Conservation (phyloP, 805 yeast species). For the Suhomyces vadensis region DNA sequence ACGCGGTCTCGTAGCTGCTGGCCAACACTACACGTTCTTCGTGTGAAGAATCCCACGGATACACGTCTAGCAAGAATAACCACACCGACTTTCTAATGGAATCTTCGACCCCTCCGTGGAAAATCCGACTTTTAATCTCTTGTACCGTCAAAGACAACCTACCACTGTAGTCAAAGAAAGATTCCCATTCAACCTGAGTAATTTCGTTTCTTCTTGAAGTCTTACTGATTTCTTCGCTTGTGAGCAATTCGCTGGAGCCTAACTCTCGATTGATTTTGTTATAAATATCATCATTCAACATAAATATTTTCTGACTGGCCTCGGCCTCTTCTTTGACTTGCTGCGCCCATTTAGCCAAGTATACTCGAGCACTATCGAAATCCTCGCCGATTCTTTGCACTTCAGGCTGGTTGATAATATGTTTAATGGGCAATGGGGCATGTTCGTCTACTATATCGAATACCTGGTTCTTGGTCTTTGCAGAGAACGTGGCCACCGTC, state of each 20-base stretch:
- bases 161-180: conserved; percentile 80
- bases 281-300: conserved; percentile 61
- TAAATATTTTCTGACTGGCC: conserved; percentile 50
- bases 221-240: conserved; percentile 58
- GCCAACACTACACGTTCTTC: conserved; percentile 65
- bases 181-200: conserved; percentile 75
- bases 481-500: conserved; percentile 76
- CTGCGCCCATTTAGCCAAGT: conserved; percentile 95
- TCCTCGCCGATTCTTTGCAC: conserved; percentile 82
- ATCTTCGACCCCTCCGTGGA: conserved; percentile 82
- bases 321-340: conserved; percentile 90
- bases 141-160: conserved; percentile 66
- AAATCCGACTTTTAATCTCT: conserved; percentile 80
- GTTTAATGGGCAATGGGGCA: conserved; percentile 60
- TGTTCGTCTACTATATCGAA: conserved; percentile 63
- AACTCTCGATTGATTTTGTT: conserved; percentile 58
- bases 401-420: conserved; percentile 71
- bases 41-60: conserved; percentile 81
- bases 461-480: conserved; percentile 50
- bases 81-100: conserved; percentile 72
- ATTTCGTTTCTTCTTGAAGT: conserved; percentile 70
- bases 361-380: conserved; percentile 88
- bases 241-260: conserved; percentile 57
- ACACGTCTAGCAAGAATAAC: conserved; percentile 80
- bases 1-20: conserved; percentile 58